phyloP scores from a whole-genome alignment of 2,329 filamentous ascomycete genomes.

The Hypoxylon sp. region DNA sequence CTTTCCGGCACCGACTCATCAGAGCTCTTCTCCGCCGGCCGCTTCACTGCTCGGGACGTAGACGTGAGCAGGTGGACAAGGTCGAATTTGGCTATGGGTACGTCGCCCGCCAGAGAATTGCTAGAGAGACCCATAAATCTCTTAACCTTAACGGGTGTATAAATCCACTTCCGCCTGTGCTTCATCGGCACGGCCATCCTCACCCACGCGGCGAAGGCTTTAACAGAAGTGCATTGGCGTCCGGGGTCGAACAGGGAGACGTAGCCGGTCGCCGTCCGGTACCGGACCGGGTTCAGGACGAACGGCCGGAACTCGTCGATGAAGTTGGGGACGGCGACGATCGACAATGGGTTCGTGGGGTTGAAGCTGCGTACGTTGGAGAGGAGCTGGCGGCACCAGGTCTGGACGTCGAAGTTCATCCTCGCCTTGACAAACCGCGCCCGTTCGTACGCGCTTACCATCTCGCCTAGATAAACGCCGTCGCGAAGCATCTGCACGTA shows the following conservation, averaged over 20 bases:
- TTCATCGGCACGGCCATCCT: slow-evolving; percentile 21
- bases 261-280: slow-evolving; percentile 54
- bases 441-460: slow-evolving; percentile 41
- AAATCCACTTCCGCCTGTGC: background rate
- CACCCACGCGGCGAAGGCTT: slow-evolving; percentile 30
- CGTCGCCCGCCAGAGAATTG: slow-evolving; percentile 37
- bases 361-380: slow-evolving; percentile 26
- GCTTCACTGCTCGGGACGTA: slow-evolving; percentile 14
- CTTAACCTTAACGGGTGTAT: background rate
- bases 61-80: slow-evolving; percentile 35
- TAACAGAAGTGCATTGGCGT: slow-evolving; percentile 27
- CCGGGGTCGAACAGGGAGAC: slow-evolving; percentile 53
- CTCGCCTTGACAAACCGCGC: slow-evolving; percentile 48
- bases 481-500: slow-evolving; percentile 45
- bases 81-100: slow-evolving; percentile 19
- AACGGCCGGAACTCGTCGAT: slow-evolving; percentile 63
- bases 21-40: slow-evolving; percentile 6
- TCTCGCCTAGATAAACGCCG: slow-evolving; percentile 33
- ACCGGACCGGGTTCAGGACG: slow-evolving; percentile 54
- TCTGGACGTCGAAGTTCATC: slow-evolving; percentile 51
- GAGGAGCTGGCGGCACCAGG: slow-evolving; percentile 47
- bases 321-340: slow-evolving; percentile 55
- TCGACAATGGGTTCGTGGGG: slow-evolving; percentile 18
- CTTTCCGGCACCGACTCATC: background rate
- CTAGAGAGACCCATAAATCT: slow-evolving; percentile 22